phyloP scores from a whole-genome alignment of 1,139 yeast genomes.

The Taiozyma sp. region DNA sequence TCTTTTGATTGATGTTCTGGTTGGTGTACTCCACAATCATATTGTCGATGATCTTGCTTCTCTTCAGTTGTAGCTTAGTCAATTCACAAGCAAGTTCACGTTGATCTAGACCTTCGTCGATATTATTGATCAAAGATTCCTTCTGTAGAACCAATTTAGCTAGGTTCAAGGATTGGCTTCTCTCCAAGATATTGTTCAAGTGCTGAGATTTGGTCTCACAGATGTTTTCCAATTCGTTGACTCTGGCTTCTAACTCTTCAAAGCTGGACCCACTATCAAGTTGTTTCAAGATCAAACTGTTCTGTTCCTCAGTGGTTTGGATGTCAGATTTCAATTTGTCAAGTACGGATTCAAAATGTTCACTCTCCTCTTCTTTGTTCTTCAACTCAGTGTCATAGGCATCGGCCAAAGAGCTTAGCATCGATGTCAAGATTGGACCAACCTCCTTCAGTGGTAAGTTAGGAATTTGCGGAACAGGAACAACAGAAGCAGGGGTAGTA shows the following conservation, averaged over 20 bases:
- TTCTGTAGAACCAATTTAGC: slow-evolving; percentile 52
- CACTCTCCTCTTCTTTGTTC: slow-evolving; percentile 32
- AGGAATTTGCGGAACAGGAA: slow-evolving; percentile 12
- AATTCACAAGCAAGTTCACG: slow-evolving; percentile 39
- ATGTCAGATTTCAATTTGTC: slow-evolving; percentile 19
- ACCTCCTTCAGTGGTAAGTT: slow-evolving; percentile 20
- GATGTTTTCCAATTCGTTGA: slow-evolving; percentile 26
- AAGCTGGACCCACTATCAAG: slow-evolving; percentile 16
- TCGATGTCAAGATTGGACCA: slow-evolving; percentile 23
- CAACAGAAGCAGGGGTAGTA: neutral
- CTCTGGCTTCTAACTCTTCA: slow-evolving; percentile 25
- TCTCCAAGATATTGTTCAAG: slow-evolving; percentile 42
- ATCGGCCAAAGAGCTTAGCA: slow-evolving; percentile 41
- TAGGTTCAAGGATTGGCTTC: slow-evolving; percentile 57
- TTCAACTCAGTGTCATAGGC: slow-evolving; percentile 37
- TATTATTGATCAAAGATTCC: slow-evolving; percentile 37
- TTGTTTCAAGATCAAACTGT: slow-evolving; percentile 15
- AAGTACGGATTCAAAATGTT: slow-evolving; percentile 23
- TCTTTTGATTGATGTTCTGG: slow-evolving; percentile 38
- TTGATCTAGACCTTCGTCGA: slow-evolving; percentile 13
- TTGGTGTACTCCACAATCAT: slow-evolving; percentile 34
- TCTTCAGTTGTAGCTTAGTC: slow-evolving; percentile 47
- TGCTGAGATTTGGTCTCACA: slow-evolving; percentile 28
- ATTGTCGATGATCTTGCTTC: slow-evolving; percentile 39
- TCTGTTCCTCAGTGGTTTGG: slow-evolving; percentile 19